Base-by-base conservation (phyloP, 768 basidiomycete genomes). In the Wakefieldia striispora region DNA sequence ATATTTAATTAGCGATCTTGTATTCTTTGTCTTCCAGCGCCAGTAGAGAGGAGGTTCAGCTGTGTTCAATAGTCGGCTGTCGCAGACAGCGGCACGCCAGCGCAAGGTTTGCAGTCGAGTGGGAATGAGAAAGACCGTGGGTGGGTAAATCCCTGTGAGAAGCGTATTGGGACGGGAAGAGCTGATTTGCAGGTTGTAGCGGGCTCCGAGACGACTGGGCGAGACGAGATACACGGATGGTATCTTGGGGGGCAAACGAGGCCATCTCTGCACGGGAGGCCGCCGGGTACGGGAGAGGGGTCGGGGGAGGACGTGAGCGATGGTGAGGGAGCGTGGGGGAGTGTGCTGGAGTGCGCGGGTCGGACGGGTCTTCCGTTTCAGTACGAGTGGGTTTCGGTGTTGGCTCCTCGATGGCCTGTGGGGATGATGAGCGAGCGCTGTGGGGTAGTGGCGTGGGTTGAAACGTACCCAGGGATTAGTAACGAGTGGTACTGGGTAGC, bases 181-280 rank as follows among this genome's bases (percentile, higher is more conserved):
- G 49, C 50, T 69, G 60, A 42, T 67, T 61, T n/a, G 67, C 41
- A 21, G 63, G 57, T 6, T 59, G 57, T 0, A 69, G 47, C 2
- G 65, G 61, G n/a, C 57, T 48, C 24, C 66, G 54, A 41, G 62
- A 45, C 4, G 54, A 27, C 16, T 43, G 59, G 14, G 39, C 31
- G 12, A 45, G 51, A 21, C 63, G 67, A 1, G 72, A 65, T 16
- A 63, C 65, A 23, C 77, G 72, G 13, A 75, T 67, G 27, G 77
- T 76, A 5, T 75, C 74, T 20, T 72, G 70, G 5, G 66, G 51
- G 13, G 29, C 29, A 12, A 11, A 29, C 29, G 29, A 29, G 13
- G 62, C 53, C 21, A 72, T 64, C 49, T 73, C 73, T 10, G 67
- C 51, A 39, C 67, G 69, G 21, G 74, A 69, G 35, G 75, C 70